phyloP scores from a whole-genome alignment of 768 basidiomycete genomes.

The Mycena rebaudengoi region DNA sequence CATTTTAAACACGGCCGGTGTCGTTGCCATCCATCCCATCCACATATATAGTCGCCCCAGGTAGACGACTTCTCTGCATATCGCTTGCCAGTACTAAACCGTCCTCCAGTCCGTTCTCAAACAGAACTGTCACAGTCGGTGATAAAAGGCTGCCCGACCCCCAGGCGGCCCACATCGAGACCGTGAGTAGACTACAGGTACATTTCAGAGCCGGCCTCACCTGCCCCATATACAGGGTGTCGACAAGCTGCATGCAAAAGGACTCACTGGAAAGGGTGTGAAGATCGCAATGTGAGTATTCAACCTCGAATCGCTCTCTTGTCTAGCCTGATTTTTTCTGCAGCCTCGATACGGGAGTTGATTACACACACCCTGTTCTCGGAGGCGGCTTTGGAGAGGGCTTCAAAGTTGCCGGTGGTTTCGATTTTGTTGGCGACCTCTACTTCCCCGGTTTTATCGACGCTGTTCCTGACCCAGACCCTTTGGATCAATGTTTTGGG shows the following conservation, averaged over 20 bases:
- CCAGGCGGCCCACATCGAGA: conserved; percentile 62
- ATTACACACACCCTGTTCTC: conserved; percentile 64
- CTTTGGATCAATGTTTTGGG: conserved; percentile 59
- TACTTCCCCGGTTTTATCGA: conserved; percentile 61
- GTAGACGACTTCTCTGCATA: conserved; percentile 35
- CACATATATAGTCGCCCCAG: conserved; percentile 49
- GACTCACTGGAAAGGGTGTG: conserved; percentile 68
- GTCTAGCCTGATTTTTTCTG: not conserved
- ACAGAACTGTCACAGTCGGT: conserved; percentile 47
- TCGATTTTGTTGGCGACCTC: conserved; percentile 65
- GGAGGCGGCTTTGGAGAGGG: conserved; percentile 64
- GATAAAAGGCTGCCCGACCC: conserved; percentile 53
- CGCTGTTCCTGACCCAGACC: conserved; percentile 60
- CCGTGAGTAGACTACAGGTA: conserved; percentile 43
- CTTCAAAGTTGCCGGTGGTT: conserved; percentile 59
- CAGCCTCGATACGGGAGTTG: conserved; percentile 45
- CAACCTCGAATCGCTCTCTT: conserved; percentile 28
- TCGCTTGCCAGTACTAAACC: no score
- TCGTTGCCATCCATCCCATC: conserved; percentile 69
- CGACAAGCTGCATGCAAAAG: conserved; percentile 69
- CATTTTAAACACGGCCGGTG: conserved; percentile 55
- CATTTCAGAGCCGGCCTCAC: not conserved
- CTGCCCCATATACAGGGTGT: conserved; percentile 59
- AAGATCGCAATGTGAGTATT: conserved; percentile 69
- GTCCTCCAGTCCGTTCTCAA: conserved; percentile 54